These are phyloP conservation scores for Botrytis fabae DNA, from an alignment of 2,329 filamentous ascomycete species.

Conservation along the genomic window DNA sequence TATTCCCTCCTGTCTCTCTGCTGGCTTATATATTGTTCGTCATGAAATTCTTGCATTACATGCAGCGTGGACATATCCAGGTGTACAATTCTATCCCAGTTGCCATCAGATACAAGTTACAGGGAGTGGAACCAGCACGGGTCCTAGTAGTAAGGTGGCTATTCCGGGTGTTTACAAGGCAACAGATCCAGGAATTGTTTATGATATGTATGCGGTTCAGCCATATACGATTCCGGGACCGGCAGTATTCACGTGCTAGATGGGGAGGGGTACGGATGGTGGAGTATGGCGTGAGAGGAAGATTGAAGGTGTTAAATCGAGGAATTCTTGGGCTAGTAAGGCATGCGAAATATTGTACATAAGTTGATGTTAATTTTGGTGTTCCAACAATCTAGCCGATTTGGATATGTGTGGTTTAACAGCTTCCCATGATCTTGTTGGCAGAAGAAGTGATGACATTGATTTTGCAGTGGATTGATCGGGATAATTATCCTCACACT, in stretches of 20 bases:
- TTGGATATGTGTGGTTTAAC: neutral
- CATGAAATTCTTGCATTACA: conserved; percentile 52
- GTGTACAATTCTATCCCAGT: conserved; percentile 35
- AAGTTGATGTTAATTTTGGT: neutral
- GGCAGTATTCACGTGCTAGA: conserved; percentile 40
- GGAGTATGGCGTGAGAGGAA: no score
- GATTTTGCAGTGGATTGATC: accelerated
- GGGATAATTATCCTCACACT: neutral
- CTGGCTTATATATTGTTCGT: conserved; percentile 56
- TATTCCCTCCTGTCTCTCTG: conserved; percentile 52
- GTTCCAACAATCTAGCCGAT: accelerated
- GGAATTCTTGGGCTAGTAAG: neutral
- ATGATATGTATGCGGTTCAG: conserved; percentile 45
- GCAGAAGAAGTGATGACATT: neutral
- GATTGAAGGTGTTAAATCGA: neutral
- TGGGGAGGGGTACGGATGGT: neutral
- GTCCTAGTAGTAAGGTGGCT: conserved; percentile 43
- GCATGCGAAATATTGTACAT: neutral
- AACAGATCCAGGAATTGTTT: conserved; percentile 44
- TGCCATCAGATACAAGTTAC: conserved; percentile 50
- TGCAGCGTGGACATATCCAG: conserved; percentile 45
- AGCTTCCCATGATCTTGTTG: neutral
- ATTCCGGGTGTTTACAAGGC: conserved; percentile 52
- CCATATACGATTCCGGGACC: conserved; percentile 48
- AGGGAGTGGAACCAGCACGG: conserved; percentile 46